Percentiles rank a stretch among this genome's conserved stretches.
Evolutionary conservation across 1,139 yeast genomes (phyloP).

Genomic region (Geotrichum siamense): DNA sequence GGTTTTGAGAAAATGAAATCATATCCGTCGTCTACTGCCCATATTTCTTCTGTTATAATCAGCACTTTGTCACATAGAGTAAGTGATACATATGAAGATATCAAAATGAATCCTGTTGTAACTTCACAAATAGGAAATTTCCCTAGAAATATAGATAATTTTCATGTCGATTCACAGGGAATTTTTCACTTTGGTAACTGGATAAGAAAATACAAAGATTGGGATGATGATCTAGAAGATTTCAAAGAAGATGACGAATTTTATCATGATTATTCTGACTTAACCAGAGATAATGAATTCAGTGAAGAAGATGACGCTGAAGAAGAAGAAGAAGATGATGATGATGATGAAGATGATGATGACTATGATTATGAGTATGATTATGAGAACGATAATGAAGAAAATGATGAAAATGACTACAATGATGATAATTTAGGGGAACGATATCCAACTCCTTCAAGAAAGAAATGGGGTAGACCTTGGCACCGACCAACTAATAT

Average conservation of each 20-base stretch:
- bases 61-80: no score
- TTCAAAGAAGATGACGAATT: conserved; percentile 7
- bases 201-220: conserved; percentile 1
- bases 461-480: not conserved
- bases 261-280: conserved; percentile 2
- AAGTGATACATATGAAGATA: no score
- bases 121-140: no score
- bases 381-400: conserved; percentile 1
- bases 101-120: no score
- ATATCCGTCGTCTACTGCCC: no score
- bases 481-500: not conserved
- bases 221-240: conserved; percentile 7
- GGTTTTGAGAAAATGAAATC: no score
- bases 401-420: conserved; percentile 4
- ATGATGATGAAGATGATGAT: not conserved
- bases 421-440: not conserved
- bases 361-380: conserved; percentile 7
- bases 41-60: no score
- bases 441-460: not conserved
- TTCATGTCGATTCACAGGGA: conserved; percentile 2
- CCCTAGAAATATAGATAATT: no score
- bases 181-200: conserved; percentile 1
- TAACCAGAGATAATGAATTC: conserved; percentile 1
- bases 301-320: not conserved
- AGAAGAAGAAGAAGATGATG: not conserved